Percentiles rank a stretch among this genome's conserved stretches.
Conservation (phyloP, 2,329 filamentous ascomycete species). For the Fusarium succisae region DNA sequence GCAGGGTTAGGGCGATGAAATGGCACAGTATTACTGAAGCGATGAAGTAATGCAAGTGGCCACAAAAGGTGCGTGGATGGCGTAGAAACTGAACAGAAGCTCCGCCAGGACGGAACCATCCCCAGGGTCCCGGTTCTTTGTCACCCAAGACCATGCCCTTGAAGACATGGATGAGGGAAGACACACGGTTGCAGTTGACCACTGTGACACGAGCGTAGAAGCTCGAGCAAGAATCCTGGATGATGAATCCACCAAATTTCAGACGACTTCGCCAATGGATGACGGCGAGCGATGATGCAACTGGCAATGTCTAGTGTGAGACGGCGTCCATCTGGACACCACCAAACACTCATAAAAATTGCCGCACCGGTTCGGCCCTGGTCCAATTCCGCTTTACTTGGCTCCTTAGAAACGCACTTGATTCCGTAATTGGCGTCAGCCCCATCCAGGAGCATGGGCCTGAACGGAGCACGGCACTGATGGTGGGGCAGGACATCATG, state of each 20-base stretch:
- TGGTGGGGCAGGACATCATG: conserved; percentile 35
- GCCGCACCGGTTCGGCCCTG: conserved; percentile 28
- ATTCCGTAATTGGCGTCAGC: conserved; percentile 26
- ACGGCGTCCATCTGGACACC: background rate
- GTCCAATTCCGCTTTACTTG: conserved; percentile 6
- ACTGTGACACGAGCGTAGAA: background rate
- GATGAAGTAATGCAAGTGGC: conserved; percentile 8
- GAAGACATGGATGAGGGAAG: background rate
- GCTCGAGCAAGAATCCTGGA: background rate
- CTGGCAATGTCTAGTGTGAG: conserved; percentile 11
- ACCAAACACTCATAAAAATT: conserved; percentile 30
- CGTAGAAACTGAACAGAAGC: background rate
- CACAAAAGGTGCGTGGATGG: conserved; percentile 1
- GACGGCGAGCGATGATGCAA: conserved; percentile 14
- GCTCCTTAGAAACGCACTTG: conserved; percentile 4
- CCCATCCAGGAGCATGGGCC: conserved; percentile 28
- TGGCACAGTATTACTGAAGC: background rate
- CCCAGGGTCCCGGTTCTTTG: background rate
- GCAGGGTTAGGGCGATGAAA: background rate
- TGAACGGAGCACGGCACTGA: conserved; percentile 27
- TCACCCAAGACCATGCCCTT: background rate
- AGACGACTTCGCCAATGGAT: background rate
- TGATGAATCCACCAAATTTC: background rate
- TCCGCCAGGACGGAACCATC: conserved; percentile 9
- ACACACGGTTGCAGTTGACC: background rate